These are phyloP conservation scores for Suhomyces bokatorum DNA, from an alignment of 1,139 yeast genomes.

Conservation along the genomic window DNA sequence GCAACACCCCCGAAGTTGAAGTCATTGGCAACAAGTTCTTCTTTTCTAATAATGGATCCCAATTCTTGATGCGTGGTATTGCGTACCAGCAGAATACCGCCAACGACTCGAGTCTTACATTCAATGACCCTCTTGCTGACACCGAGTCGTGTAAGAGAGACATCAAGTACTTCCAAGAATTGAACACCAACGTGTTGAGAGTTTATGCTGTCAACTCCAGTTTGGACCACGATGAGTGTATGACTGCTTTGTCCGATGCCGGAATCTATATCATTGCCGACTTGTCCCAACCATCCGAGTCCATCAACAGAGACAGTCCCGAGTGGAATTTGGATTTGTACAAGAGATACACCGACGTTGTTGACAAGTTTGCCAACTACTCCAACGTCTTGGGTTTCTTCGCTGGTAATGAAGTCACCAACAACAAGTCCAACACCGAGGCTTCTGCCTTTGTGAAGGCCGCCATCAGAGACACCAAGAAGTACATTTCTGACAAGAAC, in stretches of 20 bases:
- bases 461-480: conserved; percentile 86
- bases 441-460: conserved; percentile 87
- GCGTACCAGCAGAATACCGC: conserved; percentile 48
- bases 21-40: conserved; percentile 49
- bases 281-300: conserved; percentile 78
- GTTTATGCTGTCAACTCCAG: conserved; percentile 79
- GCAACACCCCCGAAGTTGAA: conserved; percentile 35
- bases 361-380: conserved; percentile 80
- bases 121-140: conserved; percentile 76
- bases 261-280: conserved; percentile 88
- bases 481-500: conserved; percentile 63
- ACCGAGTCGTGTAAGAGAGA: conserved; percentile 74
- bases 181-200: conserved; percentile 74
- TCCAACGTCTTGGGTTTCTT: conserved; percentile 89
- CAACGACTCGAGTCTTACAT: conserved; percentile 42
- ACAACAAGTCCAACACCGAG: conserved; percentile 48
- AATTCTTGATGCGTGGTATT: conserved; percentile 46
- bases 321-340: conserved; percentile 67
- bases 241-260: conserved; percentile 81
- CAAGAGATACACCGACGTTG: conserved; percentile 73
- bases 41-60: conserved; percentile 47
- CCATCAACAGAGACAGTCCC: conserved; percentile 77
- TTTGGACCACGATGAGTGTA: conserved; percentile 81
- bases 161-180: conserved; percentile 69
- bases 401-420: conserved; percentile 88